phyloP scores from a whole-genome alignment of 805 yeast genomes.

The Blastobotrys terrestris region DNA sequence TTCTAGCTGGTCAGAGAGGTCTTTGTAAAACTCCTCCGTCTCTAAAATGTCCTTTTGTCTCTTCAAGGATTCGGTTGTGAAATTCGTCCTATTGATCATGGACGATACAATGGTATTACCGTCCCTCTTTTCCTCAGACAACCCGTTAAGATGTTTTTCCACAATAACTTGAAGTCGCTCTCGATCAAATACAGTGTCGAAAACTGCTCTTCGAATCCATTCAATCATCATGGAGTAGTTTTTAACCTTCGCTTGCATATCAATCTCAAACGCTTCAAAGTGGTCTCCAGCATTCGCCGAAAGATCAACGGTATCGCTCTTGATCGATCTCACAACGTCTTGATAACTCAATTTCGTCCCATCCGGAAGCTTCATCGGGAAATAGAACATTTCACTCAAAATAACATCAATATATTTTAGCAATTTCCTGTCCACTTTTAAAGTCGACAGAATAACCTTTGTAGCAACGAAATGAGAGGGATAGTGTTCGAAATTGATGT shows the following conservation, averaged over 20 bases:
- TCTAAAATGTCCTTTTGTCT: constrained; percentile 60
- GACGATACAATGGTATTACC: constrained; percentile 64
- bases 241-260: constrained; percentile 51
- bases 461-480: constrained; percentile 74
- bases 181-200: constrained; percentile 63
- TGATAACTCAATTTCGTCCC: constrained; percentile 61
- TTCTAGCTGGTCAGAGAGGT: constrained; percentile 29
- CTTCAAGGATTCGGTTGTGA: constrained; percentile 54
- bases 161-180: constrained; percentile 60
- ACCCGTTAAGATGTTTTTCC: constrained; percentile 52
- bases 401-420: constrained; percentile 61
- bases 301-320: constrained; percentile 60
- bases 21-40: constrained; percentile 53
- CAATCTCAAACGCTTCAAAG: constrained; percentile 62
- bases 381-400: constrained; percentile 58
- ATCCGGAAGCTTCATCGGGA: constrained; percentile 61
- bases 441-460: constrained; percentile 53
- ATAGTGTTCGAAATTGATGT: constrained; percentile 57
- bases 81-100: constrained; percentile 46
- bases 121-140: constrained; percentile 58
- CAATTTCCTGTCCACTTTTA: constrained; percentile 42
- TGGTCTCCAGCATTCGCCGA: constrained; percentile 52
- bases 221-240: constrained; percentile 65
- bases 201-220: constrained; percentile 68
- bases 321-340: constrained; percentile 65